phyloP scores from a whole-genome alignment of 2,329 filamentous ascomycete species.

The Coleophoma eucalyptorum region DNA sequence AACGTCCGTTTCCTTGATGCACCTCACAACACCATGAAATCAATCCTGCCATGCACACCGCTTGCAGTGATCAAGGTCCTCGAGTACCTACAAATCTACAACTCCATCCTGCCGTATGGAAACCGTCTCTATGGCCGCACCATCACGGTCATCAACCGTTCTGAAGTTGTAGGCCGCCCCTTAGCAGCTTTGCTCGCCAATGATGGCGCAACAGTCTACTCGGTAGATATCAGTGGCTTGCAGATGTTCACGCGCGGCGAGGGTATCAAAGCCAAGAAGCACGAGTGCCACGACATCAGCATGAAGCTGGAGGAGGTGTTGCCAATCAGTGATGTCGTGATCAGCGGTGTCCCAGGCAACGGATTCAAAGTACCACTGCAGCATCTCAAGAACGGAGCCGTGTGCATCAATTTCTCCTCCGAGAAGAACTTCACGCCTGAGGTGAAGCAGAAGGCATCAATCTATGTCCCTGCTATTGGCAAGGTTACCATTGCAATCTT shows the following conservation, averaged over 20 bases:
- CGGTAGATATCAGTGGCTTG: slow-evolving; percentile 86
- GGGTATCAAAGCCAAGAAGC: slow-evolving; percentile 79
- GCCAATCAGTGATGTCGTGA: slow-evolving; percentile 88
- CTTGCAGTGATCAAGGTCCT: slow-evolving; percentile 96
- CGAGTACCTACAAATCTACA: slow-evolving; percentile 94
- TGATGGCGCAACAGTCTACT: slow-evolving; percentile 93
- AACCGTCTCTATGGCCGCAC: slow-evolving; percentile 92
- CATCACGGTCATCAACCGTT: slow-evolving; percentile 94
- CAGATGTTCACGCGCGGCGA: slow-evolving; percentile 89
- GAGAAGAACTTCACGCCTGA: slow-evolving; percentile 89
- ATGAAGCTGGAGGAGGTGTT: slow-evolving; percentile 79
- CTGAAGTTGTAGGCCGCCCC: slow-evolving; percentile 91
- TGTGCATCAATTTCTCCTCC: slow-evolving; percentile 99
- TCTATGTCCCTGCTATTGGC: slow-evolving; percentile 94
- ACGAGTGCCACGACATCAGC: slow-evolving; percentile 77
- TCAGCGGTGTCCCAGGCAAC: slow-evolving; percentile 85
- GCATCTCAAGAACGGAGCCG: slow-evolving; percentile 80
- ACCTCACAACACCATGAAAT: slow-evolving; percentile 75
- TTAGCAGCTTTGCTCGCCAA: slow-evolving; percentile 92
- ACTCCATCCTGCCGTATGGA: slow-evolving; percentile 86
- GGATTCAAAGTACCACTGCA: slow-evolving; percentile 86
- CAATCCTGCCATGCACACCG: slow-evolving; percentile 90
- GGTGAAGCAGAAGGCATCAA: slow-evolving; percentile 92
- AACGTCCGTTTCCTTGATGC: slow-evolving; percentile 92
- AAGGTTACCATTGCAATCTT: slow-evolving; percentile 96